Conservation (phyloP, 2,329 filamentous ascomycete genomes). For the Escovopsis sp. region DNA sequence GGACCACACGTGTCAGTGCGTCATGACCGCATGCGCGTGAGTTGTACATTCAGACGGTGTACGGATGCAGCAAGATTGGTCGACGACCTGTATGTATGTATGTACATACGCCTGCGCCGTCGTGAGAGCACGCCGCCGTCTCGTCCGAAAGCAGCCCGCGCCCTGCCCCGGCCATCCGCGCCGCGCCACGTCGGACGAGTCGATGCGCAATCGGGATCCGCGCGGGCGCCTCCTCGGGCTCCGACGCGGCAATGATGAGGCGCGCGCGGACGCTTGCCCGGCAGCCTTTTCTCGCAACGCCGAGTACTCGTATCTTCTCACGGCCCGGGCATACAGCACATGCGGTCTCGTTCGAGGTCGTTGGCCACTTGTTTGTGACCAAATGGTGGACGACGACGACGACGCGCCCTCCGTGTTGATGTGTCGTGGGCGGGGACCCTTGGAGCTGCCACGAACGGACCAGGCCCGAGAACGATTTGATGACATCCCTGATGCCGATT, state of each 20-base stretch:
- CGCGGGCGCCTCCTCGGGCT: conserved; percentile 15
- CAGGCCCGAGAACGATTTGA: conserved; percentile 14
- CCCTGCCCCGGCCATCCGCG: conserved; percentile 3
- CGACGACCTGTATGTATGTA: too few relatives aligned
- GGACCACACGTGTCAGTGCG: too few relatives aligned
- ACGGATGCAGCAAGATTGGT: too few relatives aligned
- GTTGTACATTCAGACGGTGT: too few relatives aligned
- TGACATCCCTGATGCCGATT: neutral
- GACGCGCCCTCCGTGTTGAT: conserved; percentile 23
- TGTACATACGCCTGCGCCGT: neutral
- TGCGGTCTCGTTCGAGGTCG: conserved; percentile 11
- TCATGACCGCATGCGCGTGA: too few relatives aligned
- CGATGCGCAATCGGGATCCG: conserved; percentile 17
- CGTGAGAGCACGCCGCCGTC: conserved; percentile 14
- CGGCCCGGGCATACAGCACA: too few relatives aligned
- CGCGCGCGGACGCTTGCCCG: conserved; percentile 5
- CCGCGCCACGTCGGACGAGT: conserved; percentile 12
- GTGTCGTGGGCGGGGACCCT: conserved; percentile 20
- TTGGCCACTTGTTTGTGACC: conserved; percentile 1
- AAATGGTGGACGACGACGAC: conserved; percentile 41
- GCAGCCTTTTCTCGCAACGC: neutral
- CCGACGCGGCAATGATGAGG: conserved; percentile 14
- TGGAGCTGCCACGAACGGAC: conserved; percentile 33
- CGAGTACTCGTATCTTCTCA: conserved; percentile 4
- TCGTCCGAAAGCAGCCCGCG: conserved; percentile 15